These are phyloP conservation scores for Daldinia sp. DNA, from an alignment of 2,329 filamentous ascomycete species.

Conservation along the genomic window DNA sequence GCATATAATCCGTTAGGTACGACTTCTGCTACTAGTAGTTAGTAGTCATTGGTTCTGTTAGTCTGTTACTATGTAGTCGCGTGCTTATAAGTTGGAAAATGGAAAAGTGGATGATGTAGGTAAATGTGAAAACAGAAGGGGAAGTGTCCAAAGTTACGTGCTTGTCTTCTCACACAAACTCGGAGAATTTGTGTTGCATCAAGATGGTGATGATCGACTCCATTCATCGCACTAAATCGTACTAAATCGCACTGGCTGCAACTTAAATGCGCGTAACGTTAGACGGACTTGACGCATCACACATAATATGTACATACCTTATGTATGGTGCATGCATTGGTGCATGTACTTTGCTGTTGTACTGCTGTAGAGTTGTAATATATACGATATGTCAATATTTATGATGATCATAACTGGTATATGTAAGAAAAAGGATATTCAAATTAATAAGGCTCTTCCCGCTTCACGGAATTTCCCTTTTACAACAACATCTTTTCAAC, in stretches of 20 bases:
- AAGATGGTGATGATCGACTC: slow-evolving; percentile 27
- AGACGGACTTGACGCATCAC: no score
- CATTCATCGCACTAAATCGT: slow-evolving; percentile 13
- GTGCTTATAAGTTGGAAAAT: no score
- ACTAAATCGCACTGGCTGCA: background rate
- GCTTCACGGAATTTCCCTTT: background rate
- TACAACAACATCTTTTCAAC: background rate
- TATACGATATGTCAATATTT: background rate
- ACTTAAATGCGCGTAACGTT: background rate
- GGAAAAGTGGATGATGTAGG: no score
- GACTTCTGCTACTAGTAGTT: no score
- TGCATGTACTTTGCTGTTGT: background rate
- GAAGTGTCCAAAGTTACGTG: slow-evolving; percentile 5
- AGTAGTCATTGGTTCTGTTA: no score
- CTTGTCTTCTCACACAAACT: slow-evolving; percentile 7
- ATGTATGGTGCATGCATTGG: background rate
- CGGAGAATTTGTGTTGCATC: slow-evolving; percentile 38
- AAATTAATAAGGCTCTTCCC: background rate
- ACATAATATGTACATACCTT: background rate
- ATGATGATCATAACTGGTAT: background rate
- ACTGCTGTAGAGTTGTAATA: background rate
- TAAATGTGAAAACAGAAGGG: background rate
- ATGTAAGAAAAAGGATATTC: slow-evolving; percentile 18
- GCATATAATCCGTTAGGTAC: no score
- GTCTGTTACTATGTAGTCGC: no score